Percentiles rank a stretch among this genome's conserved stretches.
phyloP scores from a whole-genome alignment of 495 filamentous ascomycete genomes.

The Pseudevernia furfuracea region DNA sequence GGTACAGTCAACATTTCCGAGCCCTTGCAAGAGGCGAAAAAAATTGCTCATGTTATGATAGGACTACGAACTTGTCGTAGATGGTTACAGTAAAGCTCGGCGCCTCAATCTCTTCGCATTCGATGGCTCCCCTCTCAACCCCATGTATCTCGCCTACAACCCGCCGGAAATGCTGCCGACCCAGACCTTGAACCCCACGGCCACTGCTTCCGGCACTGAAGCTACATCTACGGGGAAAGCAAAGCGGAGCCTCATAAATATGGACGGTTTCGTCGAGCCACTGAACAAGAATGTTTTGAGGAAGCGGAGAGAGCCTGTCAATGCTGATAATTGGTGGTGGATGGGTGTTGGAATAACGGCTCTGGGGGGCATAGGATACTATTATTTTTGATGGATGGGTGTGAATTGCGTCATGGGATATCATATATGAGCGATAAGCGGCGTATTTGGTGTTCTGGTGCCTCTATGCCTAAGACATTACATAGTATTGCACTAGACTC shows the following conservation, averaged over 20 bases:
- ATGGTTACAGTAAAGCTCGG: slow-evolving; percentile 54
- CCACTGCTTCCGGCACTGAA: slow-evolving; percentile 31
- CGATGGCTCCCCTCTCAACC: slow-evolving; percentile 61
- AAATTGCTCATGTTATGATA: slow-evolving; percentile 31
- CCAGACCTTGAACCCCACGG: slow-evolving; percentile 54
- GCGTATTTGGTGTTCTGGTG: slow-evolving; percentile 2
- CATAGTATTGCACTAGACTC: not conserved
- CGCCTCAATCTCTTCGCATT: slow-evolving; percentile 60
- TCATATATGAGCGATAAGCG: slow-evolving; percentile 4
- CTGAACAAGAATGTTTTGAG: slow-evolving; percentile 39
- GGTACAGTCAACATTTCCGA: slow-evolving; percentile 34
- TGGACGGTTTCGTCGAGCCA: slow-evolving; percentile 29
- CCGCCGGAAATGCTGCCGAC: slow-evolving; percentile 74
- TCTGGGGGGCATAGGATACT: slow-evolving; percentile 48
- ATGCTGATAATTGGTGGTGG: slow-evolving; percentile 61
- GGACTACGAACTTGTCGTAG: slow-evolving; percentile 54
- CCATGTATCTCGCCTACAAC: slow-evolving; percentile 62
- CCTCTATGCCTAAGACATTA: not conserved
- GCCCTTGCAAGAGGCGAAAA: not conserved
- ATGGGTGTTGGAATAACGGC: slow-evolving; percentile 60
- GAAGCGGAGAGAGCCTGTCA: slow-evolving; percentile 40
- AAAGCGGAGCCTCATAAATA: slow-evolving; percentile 31
- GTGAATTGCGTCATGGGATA: not conserved
- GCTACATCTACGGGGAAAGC: slow-evolving; percentile 30
- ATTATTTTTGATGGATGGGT: slow-evolving; percentile 33